Evolutionary conservation across 176 grass and related monocot species (phyloP).

Genomic region (Hsuehochloa calcarea): DNA sequence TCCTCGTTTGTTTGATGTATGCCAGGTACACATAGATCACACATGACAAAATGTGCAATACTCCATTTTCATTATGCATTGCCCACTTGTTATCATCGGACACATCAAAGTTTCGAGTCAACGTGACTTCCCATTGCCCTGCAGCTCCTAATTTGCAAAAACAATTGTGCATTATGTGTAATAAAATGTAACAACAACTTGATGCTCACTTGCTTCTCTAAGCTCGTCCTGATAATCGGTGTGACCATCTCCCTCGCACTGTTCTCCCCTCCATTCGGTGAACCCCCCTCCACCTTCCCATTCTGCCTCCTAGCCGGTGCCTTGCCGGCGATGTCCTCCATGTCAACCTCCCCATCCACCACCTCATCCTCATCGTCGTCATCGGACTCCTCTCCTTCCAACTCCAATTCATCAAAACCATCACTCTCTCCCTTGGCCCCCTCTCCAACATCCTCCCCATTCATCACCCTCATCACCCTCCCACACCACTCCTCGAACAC

Average conservation of each 20-base stretch:
- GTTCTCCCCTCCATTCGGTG: constrained; percentile 42
- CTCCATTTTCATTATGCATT: neutral
- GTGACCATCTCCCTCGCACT: constrained; percentile 84
- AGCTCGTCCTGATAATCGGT: constrained; percentile 75
- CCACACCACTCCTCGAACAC: constrained; percentile 66
- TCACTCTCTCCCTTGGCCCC: constrained; percentile 28
- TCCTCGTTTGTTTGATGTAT: neutral
- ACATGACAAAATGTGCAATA: neutral
- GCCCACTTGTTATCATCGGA: neutral
- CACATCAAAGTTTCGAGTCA: neutral
- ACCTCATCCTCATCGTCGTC: constrained; percentile 44
- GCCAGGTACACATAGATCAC: neutral
- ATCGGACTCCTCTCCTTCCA: constrained; percentile 50
- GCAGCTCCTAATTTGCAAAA: neutral
- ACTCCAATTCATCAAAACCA: constrained; percentile 42
- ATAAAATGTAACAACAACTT: neutral
- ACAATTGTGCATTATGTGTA: neutral
- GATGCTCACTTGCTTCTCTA: constrained; percentile 80
- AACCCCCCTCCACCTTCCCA: constrained; percentile 29
- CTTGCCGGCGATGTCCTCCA: constrained; percentile 97
- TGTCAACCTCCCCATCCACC: constrained; percentile 59
- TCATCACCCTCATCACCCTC: constrained; percentile 58
- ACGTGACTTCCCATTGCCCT: neutral
- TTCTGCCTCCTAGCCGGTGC: constrained; percentile 43
- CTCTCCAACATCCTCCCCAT: constrained; percentile 46